Evolutionary conservation across 2,329 filamentous ascomycete genomes (phyloP).

Genomic region (Monilinia vaccinii-corymbosi): DNA sequence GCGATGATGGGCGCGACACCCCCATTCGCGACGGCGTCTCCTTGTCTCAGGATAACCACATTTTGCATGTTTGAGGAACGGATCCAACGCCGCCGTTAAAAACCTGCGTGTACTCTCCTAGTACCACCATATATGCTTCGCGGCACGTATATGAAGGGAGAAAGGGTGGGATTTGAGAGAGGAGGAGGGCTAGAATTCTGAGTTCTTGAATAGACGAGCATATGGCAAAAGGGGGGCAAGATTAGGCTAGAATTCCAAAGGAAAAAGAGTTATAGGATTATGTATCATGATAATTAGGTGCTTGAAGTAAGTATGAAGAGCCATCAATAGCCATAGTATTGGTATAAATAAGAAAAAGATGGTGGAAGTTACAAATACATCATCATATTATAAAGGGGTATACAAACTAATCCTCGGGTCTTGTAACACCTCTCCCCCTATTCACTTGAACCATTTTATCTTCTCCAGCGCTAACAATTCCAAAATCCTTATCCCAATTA

Average conservation of each 20-base stretch:
- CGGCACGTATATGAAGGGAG: background rate
- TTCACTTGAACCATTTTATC: constrained; percentile 95
- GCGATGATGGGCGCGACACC: background rate
- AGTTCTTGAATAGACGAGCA: background rate
- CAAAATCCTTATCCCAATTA: constrained; percentile 74
- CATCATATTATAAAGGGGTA: constrained; percentile 10
- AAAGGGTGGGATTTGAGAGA: background rate
- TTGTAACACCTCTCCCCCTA: constrained; percentile 27
- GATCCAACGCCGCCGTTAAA: background rate
- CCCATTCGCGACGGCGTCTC: background rate
- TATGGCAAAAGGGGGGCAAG: background rate
- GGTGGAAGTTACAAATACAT: no score
- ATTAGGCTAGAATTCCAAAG: background rate
- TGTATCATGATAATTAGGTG: no score
- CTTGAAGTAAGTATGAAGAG: no score
- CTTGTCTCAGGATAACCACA: background rate
- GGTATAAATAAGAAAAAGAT: no score
- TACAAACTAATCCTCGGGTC: constrained; percentile 12
- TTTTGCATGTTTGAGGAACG: background rate
- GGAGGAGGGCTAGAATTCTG: background rate
- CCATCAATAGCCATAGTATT: no score
- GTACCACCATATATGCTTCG: background rate
- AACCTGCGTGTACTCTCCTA: background rate
- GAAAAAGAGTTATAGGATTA: background rate
- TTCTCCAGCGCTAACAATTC: constrained; percentile 86